These are phyloP conservation scores for Kwoniella dejecticola DNA, from an alignment of 768 basidiomycete species.

Conservation along the genomic window DNA sequence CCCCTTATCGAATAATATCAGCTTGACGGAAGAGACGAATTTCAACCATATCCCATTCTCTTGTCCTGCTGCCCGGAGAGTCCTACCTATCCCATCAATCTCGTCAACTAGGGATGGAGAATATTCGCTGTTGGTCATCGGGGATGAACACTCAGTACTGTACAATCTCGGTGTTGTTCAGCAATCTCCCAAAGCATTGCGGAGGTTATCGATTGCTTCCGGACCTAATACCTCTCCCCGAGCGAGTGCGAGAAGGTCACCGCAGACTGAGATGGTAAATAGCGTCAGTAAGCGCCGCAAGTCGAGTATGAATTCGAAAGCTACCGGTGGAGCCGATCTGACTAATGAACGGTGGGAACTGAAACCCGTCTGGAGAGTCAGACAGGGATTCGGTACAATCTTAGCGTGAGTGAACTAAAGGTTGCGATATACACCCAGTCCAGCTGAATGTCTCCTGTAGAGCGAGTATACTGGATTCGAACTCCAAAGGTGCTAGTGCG, in stretches of 20 bases:
- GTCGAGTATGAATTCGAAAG: conserved; percentile 30
- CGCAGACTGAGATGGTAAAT: conserved; percentile 45
- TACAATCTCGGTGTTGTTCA: conserved; percentile 25
- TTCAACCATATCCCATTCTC: conserved; percentile 45
- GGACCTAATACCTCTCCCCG: conserved; percentile 30
- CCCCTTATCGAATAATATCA: conserved; percentile 13
- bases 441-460: conserved; percentile 17
- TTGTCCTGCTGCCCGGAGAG: conserved; percentile 46
- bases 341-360: conserved; percentile 32
- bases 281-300: conserved; percentile 44
- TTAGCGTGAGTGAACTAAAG: conserved; percentile 37
- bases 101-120: conserved; percentile 5
- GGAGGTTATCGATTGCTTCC: conserved; percentile 23
- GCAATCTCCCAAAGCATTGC: conserved; percentile 22
- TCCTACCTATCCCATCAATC: conserved; percentile 39
- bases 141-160: conserved; percentile 50
- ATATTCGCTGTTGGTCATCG: conserved; percentile 42
- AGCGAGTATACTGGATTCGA: conserved; percentile 27
- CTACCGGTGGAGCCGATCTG: not conserved
- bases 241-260: conserved; percentile 33
- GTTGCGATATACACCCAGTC: not conserved
- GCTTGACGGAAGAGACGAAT: conserved; percentile 26
- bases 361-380: conserved; percentile 44
- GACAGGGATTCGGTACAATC: conserved; percentile 53
- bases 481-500: conserved; percentile 30